Conservation (phyloP, 1,284 basidiomycete genomes). For the Microbotryomycetes sp. region DNA sequence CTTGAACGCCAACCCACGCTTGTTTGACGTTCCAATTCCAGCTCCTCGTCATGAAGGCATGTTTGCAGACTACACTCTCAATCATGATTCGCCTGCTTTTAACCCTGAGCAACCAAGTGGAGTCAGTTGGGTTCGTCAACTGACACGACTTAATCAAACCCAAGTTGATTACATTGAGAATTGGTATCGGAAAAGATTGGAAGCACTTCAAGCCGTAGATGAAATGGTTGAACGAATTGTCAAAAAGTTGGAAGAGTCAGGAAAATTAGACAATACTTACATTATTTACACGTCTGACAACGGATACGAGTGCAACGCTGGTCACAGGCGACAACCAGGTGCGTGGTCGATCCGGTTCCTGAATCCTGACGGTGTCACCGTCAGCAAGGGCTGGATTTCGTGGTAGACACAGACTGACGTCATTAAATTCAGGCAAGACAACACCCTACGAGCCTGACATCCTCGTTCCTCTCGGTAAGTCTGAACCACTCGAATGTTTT, state of each 20-base stretch:
- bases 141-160: constrained; percentile 36
- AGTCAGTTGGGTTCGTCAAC: constrained; percentile 36
- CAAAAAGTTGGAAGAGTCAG: constrained; percentile 33
- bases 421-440: too few species aligned
- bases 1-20: constrained; percentile 13
- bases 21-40: background rate
- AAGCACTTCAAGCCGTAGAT: constrained; percentile 37
- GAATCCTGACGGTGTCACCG: too few species aligned
- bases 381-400: too few species aligned
- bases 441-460: constrained; percentile 40
- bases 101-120: constrained; percentile 34
- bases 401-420: too few species aligned
- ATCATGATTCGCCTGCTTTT: constrained; percentile 21
- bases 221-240: constrained; percentile 38
- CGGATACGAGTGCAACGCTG: constrained; percentile 35
- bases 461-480: constrained; percentile 34
- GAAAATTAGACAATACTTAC: constrained; percentile 39
- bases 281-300: constrained; percentile 39
- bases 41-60: constrained; percentile 32
- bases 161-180: constrained; percentile 38
- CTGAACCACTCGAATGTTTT: background rate
- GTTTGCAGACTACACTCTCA: constrained; percentile 23
- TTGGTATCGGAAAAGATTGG: constrained; percentile 36
- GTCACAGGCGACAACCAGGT: constrained; percentile 38
- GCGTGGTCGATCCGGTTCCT: too few species aligned